Conservation (phyloP, 768 basidiomycete species). For the Pleurotus tuber-regium region DNA sequence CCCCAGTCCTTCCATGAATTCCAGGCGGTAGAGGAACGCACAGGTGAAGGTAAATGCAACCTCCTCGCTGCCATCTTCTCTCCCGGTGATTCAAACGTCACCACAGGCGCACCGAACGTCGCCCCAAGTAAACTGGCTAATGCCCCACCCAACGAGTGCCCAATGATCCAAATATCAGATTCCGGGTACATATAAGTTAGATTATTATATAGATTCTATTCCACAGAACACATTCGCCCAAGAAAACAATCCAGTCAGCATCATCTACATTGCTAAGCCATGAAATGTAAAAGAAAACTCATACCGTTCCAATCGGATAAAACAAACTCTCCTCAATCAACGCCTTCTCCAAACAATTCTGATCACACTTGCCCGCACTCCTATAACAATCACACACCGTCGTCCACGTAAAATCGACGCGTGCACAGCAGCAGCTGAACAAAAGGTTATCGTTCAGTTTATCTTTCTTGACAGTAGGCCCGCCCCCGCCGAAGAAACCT, state of each 20-base stretch:
- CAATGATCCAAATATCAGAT: constrained; percentile 85
- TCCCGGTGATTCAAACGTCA: constrained; percentile 88
- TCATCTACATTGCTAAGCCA: background rate
- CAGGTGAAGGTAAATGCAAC: constrained; percentile 85
- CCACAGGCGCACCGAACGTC: constrained; percentile 86
- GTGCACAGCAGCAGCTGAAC: constrained; percentile 94
- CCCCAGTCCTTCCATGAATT: background rate
- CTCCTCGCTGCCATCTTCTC: constrained; percentile 77
- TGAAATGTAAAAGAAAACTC: constrained; percentile 24
- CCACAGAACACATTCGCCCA: background rate
- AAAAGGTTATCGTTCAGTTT: constrained; percentile 95
- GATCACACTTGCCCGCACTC: constrained; percentile 73
- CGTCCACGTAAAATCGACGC: constrained; percentile 92
- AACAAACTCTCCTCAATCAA: constrained; percentile 83
- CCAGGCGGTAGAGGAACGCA: constrained; percentile 34
- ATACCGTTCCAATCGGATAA: constrained; percentile 84
- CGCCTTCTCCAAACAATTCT: constrained; percentile 75
- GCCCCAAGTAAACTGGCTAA: constrained; percentile 80
- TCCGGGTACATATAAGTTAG: constrained; percentile 88
- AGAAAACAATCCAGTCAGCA: no score
- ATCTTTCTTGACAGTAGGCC: constrained; percentile 84
- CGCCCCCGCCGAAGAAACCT: constrained; percentile 63
- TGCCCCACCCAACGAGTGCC: constrained; percentile 71
- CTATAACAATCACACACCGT: constrained; percentile 89
- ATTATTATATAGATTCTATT: constrained; percentile 89